These are phyloP conservation scores for Pterocarpus macrocarpus DNA, from an alignment of 306 rosid species.

Conservation along the genomic window DNA sequence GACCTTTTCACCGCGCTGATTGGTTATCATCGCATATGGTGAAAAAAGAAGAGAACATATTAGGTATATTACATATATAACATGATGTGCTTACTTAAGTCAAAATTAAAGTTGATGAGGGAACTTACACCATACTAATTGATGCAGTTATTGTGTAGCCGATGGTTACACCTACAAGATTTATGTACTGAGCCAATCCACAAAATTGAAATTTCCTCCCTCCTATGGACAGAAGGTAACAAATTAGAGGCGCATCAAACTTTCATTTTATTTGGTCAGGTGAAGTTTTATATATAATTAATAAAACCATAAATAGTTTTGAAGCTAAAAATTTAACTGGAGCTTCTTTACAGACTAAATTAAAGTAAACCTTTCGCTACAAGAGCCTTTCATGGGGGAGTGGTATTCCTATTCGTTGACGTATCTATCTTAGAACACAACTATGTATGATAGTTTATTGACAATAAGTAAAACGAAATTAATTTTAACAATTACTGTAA, in stretches of 20 bases:
- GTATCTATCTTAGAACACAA: no score
- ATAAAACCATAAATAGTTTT: background rate
- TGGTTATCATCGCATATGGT: background rate
- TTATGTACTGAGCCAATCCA: slow-evolving; percentile 82
- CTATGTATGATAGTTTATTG: no score
- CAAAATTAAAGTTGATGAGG: background rate
- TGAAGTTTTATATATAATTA: background rate
- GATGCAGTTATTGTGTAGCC: slow-evolving; percentile 93
- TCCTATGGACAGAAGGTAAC: slow-evolving; percentile 45
- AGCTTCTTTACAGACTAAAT: no score
- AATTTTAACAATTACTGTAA: no score
- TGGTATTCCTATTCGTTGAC: no score
- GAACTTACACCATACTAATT: slow-evolving; percentile 83
- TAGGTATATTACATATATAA: background rate
- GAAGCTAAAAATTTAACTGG: background rate
- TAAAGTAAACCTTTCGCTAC: no score
- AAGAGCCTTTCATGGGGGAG: no score
- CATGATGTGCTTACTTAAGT: background rate
- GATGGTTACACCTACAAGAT: slow-evolving; percentile 73
- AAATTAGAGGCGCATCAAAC: background rate
- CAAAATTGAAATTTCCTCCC: slow-evolving; percentile 75
- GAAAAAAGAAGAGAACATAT: background rate
- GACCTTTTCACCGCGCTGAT: slow-evolving; percentile 80
- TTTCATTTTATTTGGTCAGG: background rate
- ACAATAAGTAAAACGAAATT: no score